Evolutionary conservation across 2,329 filamentous ascomycete species (phyloP).

Genomic region (Penicillium sp.): DNA sequence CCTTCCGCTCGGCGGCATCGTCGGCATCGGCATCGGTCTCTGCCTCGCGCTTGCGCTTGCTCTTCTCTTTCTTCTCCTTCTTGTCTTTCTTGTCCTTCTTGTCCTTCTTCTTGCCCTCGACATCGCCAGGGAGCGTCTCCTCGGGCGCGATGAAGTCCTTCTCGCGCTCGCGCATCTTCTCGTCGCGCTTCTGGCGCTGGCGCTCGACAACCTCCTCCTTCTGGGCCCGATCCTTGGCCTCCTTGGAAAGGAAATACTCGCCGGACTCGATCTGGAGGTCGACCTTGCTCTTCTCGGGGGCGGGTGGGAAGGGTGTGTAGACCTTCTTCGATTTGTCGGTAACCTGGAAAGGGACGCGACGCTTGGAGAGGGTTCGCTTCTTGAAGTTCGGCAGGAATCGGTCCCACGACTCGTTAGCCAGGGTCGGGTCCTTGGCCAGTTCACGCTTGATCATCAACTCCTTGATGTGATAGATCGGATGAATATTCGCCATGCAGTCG

Average conservation of each 20-base stretch:
- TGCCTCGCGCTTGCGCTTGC: constrained; percentile 44
- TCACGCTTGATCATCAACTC: constrained; percentile 93
- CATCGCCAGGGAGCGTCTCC: constrained; percentile 64
- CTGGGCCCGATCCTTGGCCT: constrained; percentile 82
- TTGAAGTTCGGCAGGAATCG: constrained; percentile 97
- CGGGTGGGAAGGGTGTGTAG: constrained; percentile 96
- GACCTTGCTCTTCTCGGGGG: constrained; percentile 98
- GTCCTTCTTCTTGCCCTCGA: constrained; percentile 59
- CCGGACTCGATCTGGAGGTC: constrained; percentile 97
- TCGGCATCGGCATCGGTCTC: constrained; percentile 39
- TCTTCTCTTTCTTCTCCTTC: constrained; percentile 50
- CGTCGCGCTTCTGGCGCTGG: constrained; percentile 84
- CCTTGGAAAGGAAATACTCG: constrained; percentile 94
- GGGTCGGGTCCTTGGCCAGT: constrained; percentile 82
- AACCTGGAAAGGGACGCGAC: constrained; percentile 80
- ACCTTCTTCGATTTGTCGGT: constrained; percentile 91
- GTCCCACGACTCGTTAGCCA: constrained; percentile 91
- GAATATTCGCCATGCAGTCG: constrained; percentile 96
- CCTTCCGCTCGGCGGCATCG: constrained; percentile 58
- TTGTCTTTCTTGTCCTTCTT: constrained; percentile 40
- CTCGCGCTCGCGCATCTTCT: constrained; percentile 82
- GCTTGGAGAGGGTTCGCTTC: constrained; percentile 84
- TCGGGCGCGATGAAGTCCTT: constrained; percentile 86
- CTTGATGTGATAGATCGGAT: constrained; percentile 91
- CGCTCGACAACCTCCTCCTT: constrained; percentile 81